Conservation (phyloP, 2,329 filamentous ascomycete genomes). For the Paecilomyces dactylethromorphus region DNA sequence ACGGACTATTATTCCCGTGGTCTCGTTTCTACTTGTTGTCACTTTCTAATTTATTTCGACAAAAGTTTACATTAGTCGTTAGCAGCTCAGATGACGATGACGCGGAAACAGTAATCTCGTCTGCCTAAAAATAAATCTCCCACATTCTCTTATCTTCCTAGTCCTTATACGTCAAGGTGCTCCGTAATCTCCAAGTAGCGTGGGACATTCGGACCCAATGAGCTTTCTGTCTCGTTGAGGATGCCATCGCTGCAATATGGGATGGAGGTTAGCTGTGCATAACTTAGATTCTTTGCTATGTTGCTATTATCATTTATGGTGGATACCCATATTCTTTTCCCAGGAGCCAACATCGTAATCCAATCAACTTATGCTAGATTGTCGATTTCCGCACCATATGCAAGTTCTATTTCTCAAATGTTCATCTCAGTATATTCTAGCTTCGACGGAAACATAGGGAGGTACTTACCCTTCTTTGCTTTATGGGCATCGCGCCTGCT, state of each 20-base stretch:
- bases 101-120: neutral
- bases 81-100: neutral
- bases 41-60: neutral
- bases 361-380: no score
- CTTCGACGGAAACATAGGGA: neutral
- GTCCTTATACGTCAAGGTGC: neutral
- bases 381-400: neutral
- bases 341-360: no score
- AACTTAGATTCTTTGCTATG: no score
- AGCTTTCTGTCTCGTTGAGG: no score
- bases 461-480: neutral
- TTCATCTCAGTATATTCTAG: neutral
- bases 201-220: no score
- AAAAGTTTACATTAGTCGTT: neutral
- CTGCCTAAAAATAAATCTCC: neutral
- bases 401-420: neutral
- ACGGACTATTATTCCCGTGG: neutral
- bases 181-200: neutral
- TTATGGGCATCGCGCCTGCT: neutral
- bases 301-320: no score
- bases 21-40: neutral
- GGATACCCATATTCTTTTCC: no score
- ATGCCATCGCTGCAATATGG: no score
- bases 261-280: no score
- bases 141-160: neutral